Conservation (phyloP, 1,284 basidiomycete species). For the Golubevia sp. region DNA sequence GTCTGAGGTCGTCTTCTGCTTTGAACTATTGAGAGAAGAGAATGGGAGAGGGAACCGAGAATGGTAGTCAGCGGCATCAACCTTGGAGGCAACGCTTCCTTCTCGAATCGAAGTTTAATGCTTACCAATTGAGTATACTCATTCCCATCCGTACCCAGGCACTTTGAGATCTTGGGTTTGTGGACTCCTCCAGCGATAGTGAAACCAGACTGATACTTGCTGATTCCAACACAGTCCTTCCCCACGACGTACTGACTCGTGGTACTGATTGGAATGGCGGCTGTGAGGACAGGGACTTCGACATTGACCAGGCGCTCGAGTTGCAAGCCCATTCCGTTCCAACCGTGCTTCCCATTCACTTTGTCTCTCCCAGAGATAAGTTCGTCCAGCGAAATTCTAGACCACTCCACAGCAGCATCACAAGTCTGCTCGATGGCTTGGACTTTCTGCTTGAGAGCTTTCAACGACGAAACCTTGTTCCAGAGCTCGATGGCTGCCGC, state of each 20-base stretch:
- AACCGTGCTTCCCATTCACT: background rate
- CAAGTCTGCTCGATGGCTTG: constrained; percentile 73
- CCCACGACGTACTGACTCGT: constrained; percentile 72
- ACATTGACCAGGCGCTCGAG: constrained; percentile 6
- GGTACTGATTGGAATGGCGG: constrained; percentile 73
- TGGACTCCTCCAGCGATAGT: constrained; percentile 78
- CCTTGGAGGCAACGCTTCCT: background rate
- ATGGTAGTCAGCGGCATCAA: background rate
- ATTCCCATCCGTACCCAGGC: constrained; percentile 73
- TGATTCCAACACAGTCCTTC: constrained; percentile 69
- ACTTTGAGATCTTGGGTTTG: constrained; percentile 79
- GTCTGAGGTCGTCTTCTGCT: constrained; percentile 83
- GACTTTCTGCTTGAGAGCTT: constrained; percentile 64
- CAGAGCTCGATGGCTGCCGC: constrained; percentile 75
- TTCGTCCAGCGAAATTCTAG: constrained; percentile 68
- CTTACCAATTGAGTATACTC: constrained; percentile 81
- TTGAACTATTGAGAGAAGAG: constrained; percentile 76
- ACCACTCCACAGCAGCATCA: constrained; percentile 79
- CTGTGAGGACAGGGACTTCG: constrained; percentile 74
- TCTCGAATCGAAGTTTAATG: constrained; percentile 12
- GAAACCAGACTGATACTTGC: constrained; percentile 67
- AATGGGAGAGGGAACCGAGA: background rate
- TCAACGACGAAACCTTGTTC: constrained; percentile 67
- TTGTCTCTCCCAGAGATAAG: constrained; percentile 15
- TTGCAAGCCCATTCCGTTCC: too few species aligned